A percentile compares a stretch with the other conserved stretches of the same genome.
Evolutionary conservation across 495 filamentous ascomycete species (phyloP).

Genomic region (Lasiosphaeris hirsuta): DNA sequence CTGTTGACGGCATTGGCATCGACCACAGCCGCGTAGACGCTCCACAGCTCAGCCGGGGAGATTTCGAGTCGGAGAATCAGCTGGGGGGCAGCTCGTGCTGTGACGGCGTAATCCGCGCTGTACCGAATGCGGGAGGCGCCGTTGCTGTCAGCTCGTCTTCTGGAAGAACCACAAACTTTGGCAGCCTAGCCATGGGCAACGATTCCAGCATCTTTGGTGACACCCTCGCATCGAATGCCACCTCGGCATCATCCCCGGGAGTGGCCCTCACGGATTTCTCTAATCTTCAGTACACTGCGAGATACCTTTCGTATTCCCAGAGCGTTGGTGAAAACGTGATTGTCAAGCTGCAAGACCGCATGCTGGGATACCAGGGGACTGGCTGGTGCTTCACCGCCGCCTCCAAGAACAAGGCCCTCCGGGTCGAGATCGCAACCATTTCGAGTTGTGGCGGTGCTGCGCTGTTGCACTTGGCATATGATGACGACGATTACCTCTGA

Average conservation of each 20-base stretch:
- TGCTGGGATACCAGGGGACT: background rate
- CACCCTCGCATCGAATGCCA: background rate
- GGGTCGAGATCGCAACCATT: background rate
- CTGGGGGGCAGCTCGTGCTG: constrained; percentile 12
- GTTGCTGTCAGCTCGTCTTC: constrained; percentile 15
- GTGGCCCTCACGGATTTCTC: constrained; percentile 16
- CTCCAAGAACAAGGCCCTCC: background rate
- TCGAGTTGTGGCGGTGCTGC: constrained; percentile 13
- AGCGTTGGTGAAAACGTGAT: constrained; percentile 12
- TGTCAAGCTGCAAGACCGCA: constrained; percentile 16
- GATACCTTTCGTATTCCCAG: constrained; percentile 15
- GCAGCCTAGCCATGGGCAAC: constrained; percentile 16
- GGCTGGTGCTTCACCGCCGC: constrained; percentile 10
- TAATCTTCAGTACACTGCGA: constrained; percentile 4
- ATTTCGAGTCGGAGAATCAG: background rate
- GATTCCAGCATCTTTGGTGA: constrained; percentile 17
- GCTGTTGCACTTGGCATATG: no score
- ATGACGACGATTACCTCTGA: no score
- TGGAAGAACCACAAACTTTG: constrained; percentile 3
- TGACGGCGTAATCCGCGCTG: constrained; percentile 17
- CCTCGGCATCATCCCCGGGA: constrained; percentile 15
- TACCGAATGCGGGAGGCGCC: constrained; percentile 21
- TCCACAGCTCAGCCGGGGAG: background rate
- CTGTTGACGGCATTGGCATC: constrained; percentile 22
- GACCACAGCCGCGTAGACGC: constrained; percentile 24